These are phyloP conservation scores for Bathelium albidoporum DNA, from an alignment of 495 filamentous ascomycete genomes.

Conservation along the genomic window DNA sequence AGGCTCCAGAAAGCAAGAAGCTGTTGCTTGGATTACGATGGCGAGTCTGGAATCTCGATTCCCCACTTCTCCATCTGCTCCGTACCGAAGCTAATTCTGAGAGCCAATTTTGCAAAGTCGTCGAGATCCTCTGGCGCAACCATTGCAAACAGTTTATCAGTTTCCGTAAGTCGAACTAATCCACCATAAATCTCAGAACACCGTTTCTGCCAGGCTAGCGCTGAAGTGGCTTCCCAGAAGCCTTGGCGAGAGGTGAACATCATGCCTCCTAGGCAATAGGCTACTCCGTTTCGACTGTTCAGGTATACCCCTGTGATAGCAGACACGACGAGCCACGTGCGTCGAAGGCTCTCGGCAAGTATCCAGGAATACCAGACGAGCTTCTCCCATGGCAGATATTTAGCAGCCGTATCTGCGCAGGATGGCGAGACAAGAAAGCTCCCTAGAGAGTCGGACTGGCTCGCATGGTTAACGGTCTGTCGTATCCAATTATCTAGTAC, in stretches of 20 bases:
- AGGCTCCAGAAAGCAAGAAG: too few relatives aligned
- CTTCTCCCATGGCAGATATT: neutral
- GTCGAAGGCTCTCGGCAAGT: slow-evolving; percentile 18
- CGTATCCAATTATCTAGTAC: slow-evolving; percentile 11
- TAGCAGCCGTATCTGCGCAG: slow-evolving; percentile 6
- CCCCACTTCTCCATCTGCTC: slow-evolving; percentile 16
- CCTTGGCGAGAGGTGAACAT: slow-evolving; percentile 16
- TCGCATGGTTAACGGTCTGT: slow-evolving; percentile 8
- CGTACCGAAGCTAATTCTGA: slow-evolving; percentile 13
- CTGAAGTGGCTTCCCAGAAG: slow-evolving; percentile 16
- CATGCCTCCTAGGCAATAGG: slow-evolving; percentile 14
- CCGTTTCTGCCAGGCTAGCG: slow-evolving; percentile 14
- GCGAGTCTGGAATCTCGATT: neutral
- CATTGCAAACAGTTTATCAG: slow-evolving; percentile 10
- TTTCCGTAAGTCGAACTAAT: slow-evolving; percentile 12
- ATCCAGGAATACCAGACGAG: slow-evolving; percentile 16
- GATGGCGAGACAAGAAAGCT: slow-evolving; percentile 10
- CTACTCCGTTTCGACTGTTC: slow-evolving; percentile 11
- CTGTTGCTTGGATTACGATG: neutral
- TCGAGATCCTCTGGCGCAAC: slow-evolving; percentile 14
- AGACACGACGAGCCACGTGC: slow-evolving; percentile 16
- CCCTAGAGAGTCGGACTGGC: slow-evolving; percentile 11
- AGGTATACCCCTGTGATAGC: slow-evolving; percentile 8
- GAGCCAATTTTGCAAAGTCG: slow-evolving; percentile 12
- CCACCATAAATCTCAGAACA: slow-evolving; percentile 14